phyloP scores from a whole-genome alignment of 495 filamentous ascomycete species.

The Aspergillus mulundensis region DNA sequence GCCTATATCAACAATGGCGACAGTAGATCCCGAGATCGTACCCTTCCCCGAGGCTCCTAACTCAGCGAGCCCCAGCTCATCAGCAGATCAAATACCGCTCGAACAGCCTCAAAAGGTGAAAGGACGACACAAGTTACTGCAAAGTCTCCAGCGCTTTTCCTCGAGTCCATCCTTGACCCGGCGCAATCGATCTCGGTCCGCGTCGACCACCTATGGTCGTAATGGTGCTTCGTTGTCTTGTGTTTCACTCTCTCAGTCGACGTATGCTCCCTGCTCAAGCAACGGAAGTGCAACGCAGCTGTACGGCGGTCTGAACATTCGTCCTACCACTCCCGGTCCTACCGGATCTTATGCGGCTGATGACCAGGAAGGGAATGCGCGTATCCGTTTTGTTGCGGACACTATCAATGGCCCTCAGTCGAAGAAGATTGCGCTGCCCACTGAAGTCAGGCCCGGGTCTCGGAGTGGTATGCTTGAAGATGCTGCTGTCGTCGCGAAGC shows the following conservation, averaged over 20 bases:
- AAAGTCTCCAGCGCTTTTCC: constrained; percentile 80
- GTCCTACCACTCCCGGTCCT: constrained; percentile 63
- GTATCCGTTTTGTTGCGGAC: constrained; percentile 47
- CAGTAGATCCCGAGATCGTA: constrained; percentile 24
- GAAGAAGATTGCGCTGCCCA: constrained; percentile 56
- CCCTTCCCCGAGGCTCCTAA: constrained; percentile 25
- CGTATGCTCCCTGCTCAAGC: constrained; percentile 50
- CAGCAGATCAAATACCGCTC: constrained; percentile 38
- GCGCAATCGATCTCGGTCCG: constrained; percentile 55
- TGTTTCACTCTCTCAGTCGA: constrained; percentile 66
- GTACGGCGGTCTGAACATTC: constrained; percentile 48
- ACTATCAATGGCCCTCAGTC: constrained; percentile 26
- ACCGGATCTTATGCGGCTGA: constrained; percentile 32
- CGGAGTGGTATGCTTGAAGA: constrained; percentile 31
- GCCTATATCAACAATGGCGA: constrained; percentile 27
- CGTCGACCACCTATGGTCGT: constrained; percentile 55
- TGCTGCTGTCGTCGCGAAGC: constrained; percentile 20
- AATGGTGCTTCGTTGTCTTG: constrained; percentile 79
- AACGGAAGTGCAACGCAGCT: constrained; percentile 58
- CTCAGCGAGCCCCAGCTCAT: constrained; percentile 28
- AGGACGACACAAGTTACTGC: constrained; percentile 69
- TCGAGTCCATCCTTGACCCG: constrained; percentile 75
- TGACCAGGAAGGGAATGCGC: constrained; percentile 38
- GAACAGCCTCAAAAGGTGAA: constrained; percentile 61
- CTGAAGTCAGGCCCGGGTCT: constrained; percentile 54